These are phyloP conservation scores for Mucor piriformis DNA, from an alignment of 371 early-diverging fungal genomes.

Conservation along the genomic window DNA sequence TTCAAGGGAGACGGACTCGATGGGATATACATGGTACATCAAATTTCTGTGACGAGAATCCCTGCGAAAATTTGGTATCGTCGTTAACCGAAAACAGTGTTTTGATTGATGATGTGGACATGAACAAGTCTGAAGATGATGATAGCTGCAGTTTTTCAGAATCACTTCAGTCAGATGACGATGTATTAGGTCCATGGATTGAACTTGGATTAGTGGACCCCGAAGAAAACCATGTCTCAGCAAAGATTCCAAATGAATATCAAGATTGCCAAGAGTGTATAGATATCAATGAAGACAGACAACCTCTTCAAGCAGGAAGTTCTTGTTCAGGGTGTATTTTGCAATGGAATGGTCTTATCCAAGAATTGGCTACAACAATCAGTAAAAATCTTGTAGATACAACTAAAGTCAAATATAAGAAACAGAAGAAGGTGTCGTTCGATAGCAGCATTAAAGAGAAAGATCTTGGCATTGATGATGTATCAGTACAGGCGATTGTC, in stretches of 20 bases:
- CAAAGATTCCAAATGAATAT: neutral
- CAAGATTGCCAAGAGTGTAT: neutral
- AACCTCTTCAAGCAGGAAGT: neutral
- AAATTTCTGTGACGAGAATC: too few relatives aligned
- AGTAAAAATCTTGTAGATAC: neutral
- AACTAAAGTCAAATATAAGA: neutral
- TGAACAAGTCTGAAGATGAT: neutral
- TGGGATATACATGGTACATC: slow-evolving; percentile 21
- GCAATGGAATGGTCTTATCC: neutral
- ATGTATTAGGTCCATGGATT: slow-evolving; percentile 48
- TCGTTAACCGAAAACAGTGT: too few relatives aligned
- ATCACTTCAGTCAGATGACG: slow-evolving; percentile 43
- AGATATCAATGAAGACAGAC: neutral
- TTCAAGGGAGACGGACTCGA: slow-evolving; percentile 19
- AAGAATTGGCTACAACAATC: neutral
- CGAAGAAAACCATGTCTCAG: neutral
- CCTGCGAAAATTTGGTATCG: too few relatives aligned
- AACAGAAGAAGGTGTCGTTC: neutral
- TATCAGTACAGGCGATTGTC: neutral
- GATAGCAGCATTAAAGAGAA: neutral
- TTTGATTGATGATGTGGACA: neutral
- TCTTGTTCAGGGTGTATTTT: neutral
- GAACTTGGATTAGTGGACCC: slow-evolving; percentile 22
- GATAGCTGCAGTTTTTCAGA: slow-evolving; percentile 17
- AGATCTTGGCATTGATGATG: neutral